Evolutionary conservation across 73 alveolate genomes (phyloP).

Genomic region (Stentor coeruleus): DNA sequence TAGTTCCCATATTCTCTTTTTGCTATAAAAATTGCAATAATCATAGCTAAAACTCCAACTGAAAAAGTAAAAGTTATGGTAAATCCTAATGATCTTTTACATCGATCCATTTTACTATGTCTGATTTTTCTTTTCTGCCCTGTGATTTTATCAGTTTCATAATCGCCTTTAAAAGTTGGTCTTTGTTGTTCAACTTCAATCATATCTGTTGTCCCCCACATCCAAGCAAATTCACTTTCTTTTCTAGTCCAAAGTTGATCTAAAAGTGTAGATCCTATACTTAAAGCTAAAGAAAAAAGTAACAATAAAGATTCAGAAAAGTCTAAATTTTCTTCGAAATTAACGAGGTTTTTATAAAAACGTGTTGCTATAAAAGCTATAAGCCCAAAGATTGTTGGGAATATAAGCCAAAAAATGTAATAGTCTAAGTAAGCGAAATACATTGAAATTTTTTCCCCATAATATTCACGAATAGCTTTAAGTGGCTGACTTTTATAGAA

Average conservation of each 20-base stretch:
- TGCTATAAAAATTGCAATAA: conserved; percentile 10
- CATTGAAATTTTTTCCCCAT: conserved; percentile 25
- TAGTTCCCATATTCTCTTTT: background rate
- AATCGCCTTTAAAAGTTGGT: conserved; percentile 29
- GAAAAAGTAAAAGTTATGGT: conserved; percentile 26
- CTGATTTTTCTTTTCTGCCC: conserved; percentile 27
- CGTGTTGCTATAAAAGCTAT: background rate
- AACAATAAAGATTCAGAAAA: background rate
- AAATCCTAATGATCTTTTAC: conserved; percentile 8
- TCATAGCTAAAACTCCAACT: conserved; percentile 7
- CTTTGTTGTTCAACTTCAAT: conserved; percentile 34
- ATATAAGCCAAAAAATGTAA: conserved; percentile 21
- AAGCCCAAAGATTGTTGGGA: conserved; percentile 31
- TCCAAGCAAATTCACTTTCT: conserved; percentile 22
- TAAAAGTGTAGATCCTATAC: conserved; percentile 33
- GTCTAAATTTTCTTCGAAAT: background rate
- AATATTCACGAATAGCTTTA: background rate
- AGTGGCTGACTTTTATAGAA: background rate
- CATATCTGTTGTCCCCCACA: conserved; percentile 41
- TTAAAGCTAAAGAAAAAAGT: background rate
- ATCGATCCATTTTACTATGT: background rate
- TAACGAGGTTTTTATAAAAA: background rate
- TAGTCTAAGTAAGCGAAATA: conserved; percentile 18
- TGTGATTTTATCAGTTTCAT: conserved; percentile 24
- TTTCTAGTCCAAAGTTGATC: conserved; percentile 31